Base-by-base conservation (phyloP, 768 basidiomycete species). In the Phlegmacium glaucopus region DNA sequence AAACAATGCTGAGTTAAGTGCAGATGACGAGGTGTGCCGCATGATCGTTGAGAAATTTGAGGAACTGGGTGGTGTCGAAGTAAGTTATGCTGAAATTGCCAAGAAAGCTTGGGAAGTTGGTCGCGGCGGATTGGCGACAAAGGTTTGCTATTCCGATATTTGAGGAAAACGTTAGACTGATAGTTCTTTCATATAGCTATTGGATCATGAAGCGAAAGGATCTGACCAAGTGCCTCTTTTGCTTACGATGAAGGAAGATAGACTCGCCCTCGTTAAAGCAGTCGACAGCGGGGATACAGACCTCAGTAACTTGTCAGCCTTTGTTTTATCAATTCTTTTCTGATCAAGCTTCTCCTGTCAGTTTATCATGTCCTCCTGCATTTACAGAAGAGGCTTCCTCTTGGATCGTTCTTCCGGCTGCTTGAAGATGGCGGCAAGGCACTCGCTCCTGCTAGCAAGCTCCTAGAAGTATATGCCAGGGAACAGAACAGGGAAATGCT, bases 261-360 rank as follows among this genome's bases (percentile, higher is more conserved):
- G 80, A 39, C 64, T 93, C 6, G 96, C 94, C 3, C 69, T 98
- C 18, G 67, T 78, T 44, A 97, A 95, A 63, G 93, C 95, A 4
- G 86, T 94, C 13, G 88, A 93, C 52, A 95, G 93, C 56, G 95
- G 94, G 1, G 94, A 98, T 61, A 92, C 93, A 0, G 94, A 99
- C 66, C 78, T 99, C 2, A 86, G 94, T 95, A 58, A 18, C 77
- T 64, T 22, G 10, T 44, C 32, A 13, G 8, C 35, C 25, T 1
- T 41, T 32, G 34, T 6, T 35, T 16, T 41, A 16, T n/a, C 10
- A 12, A 11, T 30, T 11, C 34, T 8, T 40, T n/a, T 27, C n/a
- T 58, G 17, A 40, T 39, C n/a, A 39, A 15, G 22, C 11, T 44
- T 18, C 29, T 29, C 26, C 39, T n/a, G 41, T 30, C 57, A 96